Evolutionary conservation across 257 asterid species (phyloP).

Genomic region (Nemophila menziesii): DNA sequence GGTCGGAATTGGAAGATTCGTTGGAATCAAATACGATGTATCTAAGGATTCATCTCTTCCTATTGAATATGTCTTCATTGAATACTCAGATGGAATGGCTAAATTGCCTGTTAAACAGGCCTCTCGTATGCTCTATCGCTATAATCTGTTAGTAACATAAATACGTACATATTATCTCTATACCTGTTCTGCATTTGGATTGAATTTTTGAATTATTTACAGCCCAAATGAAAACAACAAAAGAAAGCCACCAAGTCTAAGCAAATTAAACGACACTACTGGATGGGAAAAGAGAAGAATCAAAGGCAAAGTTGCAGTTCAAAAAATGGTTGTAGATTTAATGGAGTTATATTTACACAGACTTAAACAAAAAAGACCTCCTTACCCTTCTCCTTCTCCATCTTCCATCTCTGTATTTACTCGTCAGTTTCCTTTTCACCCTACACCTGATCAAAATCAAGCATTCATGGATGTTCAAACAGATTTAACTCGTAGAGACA

Average conservation of each 20-base stretch:
- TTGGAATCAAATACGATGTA: constrained; percentile 59
- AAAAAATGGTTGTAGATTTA: constrained; percentile 92
- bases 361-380: constrained; percentile 82
- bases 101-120: constrained; percentile 83
- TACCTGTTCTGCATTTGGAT: too few relatives aligned
- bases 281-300: constrained; percentile 93
- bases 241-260: constrained; percentile 65
- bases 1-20: constrained; percentile 81
- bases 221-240: constrained; percentile 86
- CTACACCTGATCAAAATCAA: constrained; percentile 91
- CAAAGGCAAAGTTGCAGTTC: constrained; percentile 97
- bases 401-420: constrained; percentile 56
- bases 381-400: constrained; percentile 52
- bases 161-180: too few relatives aligned
- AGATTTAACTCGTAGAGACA: constrained; percentile 83
- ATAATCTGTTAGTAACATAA: constrained; percentile 71
- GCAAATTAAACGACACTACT: constrained; percentile 75
- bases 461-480: constrained; percentile 85
- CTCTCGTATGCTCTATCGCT: constrained; percentile 79
- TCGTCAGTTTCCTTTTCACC: constrained; percentile 66
- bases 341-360: constrained; percentile 95
- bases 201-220: constrained; percentile 15
- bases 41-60: constrained; percentile 43
- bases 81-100: constrained; percentile 97
- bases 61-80: constrained; percentile 76